These are phyloP conservation scores for Pseudoscleropodium purum DNA, from an alignment of 225 moss, liverwort and hornwort species.

Conservation along the genomic window DNA sequence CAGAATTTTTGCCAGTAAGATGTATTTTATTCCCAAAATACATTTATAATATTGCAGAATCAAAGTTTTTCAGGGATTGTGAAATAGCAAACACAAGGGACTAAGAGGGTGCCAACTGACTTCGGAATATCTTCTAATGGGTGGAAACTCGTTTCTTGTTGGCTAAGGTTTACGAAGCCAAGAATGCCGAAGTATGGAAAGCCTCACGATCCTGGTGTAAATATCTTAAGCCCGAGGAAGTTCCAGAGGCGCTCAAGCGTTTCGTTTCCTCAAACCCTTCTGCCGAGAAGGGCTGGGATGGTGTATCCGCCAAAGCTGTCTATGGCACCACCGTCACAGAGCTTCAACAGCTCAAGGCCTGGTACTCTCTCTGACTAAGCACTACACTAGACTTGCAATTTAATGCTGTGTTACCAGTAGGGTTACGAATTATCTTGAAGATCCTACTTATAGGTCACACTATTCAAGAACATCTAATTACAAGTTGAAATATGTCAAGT, in stretches of 20 bases:
- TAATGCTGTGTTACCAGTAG: not conserved
- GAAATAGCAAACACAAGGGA: not conserved
- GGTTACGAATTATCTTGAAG: too few relatives aligned
- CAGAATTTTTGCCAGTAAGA: not conserved
- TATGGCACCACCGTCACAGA: conserved; percentile 60
- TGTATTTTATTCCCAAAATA: not conserved
- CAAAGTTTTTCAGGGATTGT: not conserved
- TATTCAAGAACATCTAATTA: not conserved
- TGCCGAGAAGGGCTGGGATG: conserved; percentile 47
- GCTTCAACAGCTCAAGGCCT: conserved; percentile 62
- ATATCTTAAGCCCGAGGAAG: conserved; percentile 38
- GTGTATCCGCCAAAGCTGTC: conserved; percentile 32
- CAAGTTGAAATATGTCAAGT: not conserved
- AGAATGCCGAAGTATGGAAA: conserved; percentile 43
- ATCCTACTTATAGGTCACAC: not conserved
- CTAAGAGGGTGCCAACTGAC: not conserved
- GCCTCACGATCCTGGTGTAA: conserved; percentile 62
- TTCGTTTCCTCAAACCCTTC: conserved; percentile 75
- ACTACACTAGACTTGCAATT: not conserved
- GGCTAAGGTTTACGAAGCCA: conserved; percentile 61
- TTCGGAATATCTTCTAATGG: not conserved
- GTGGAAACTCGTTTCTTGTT: not conserved
- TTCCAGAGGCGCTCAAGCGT: conserved; percentile 50
- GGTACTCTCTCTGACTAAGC: conserved; percentile 29
- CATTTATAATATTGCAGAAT: not conserved